Evolutionary conservation across 75 land plant species (phyloP).

Genomic region (Selaginella moellendorffii): DNA sequence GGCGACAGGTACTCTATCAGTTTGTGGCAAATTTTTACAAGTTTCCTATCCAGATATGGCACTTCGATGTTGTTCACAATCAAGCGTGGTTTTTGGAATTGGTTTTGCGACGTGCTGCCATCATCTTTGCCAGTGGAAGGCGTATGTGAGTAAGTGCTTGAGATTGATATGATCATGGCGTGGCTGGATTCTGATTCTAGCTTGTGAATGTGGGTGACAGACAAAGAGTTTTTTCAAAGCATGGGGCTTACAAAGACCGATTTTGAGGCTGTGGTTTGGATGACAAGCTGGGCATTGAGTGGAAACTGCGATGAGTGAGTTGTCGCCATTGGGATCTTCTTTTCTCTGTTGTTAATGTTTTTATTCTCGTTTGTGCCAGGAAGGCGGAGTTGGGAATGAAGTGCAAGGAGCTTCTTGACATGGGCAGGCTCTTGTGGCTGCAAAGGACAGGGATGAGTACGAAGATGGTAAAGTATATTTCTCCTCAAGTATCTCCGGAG

Average conservation of each 20-base stretch:
- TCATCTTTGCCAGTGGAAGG: slow-evolving; percentile 93
- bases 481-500: slow-evolving; percentile 65
- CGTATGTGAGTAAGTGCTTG: slow-evolving; percentile 56
- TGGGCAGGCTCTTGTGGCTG: slow-evolving; percentile 57
- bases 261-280: slow-evolving; percentile 79
- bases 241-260: slow-evolving; percentile 63
- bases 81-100: slow-evolving; percentile 38
- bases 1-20: slow-evolving; percentile 50
- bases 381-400: slow-evolving; percentile 60
- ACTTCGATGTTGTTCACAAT: neutral
- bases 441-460: slow-evolving; percentile 39
- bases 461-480: slow-evolving; percentile 55
- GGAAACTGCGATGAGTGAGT: slow-evolving; percentile 28
- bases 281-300: slow-evolving; percentile 92
- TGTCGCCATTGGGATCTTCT: slow-evolving; percentile 10
- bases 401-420: slow-evolving; percentile 81
- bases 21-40: neutral
- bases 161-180: neutral
- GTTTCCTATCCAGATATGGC: neutral
- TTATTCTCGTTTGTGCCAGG: neutral
- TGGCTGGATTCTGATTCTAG: neutral
- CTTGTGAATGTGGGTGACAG: slow-evolving; percentile 26
- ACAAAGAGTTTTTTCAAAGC: slow-evolving; percentile 40
- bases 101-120: slow-evolving; percentile 97
- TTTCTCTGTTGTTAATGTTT: neutral